Percentiles rank a stretch among this genome's conserved stretches.
These are phyloP conservation scores for Solanum pimpinellifolium DNA, from an alignment of 257 asterid species.

Conservation along the genomic window DNA sequence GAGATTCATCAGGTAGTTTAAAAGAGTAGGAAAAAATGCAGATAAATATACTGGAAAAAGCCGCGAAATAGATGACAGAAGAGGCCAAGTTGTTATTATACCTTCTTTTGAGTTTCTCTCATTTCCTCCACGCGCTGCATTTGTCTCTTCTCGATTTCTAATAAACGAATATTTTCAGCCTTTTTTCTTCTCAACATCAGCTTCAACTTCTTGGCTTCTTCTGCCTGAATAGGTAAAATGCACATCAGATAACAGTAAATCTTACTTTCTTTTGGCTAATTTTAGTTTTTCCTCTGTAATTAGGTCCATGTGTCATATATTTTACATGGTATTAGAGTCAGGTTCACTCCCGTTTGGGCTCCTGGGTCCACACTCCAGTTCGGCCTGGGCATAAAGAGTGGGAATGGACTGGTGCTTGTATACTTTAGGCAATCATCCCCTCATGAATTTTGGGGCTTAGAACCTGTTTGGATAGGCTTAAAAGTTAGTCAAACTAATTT, in stretches of 20 bases:
- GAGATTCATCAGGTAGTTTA: neutral
- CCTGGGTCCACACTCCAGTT: neutral
- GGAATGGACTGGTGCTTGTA: neutral
- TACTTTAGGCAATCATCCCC: neutral
- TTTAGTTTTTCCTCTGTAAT: neutral
- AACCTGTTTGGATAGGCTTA: too few species aligned
- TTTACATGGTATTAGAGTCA: neutral
- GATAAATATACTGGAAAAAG: neutral
- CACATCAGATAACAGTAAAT: neutral
- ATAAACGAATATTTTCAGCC: slow-evolving; percentile 57
- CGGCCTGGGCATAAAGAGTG: neutral
- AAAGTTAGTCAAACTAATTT: too few species aligned
- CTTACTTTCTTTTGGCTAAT: neutral
- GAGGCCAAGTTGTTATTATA: slow-evolving; percentile 3
- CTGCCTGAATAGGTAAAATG: slow-evolving; percentile 41
- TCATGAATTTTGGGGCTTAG: neutral
- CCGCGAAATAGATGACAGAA: neutral
- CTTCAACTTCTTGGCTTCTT: slow-evolving; percentile 56
- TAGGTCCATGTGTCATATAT: neutral
- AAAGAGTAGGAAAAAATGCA: neutral
- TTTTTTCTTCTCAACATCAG: slow-evolving; percentile 50
- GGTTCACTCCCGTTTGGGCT: neutral
- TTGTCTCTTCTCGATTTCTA: slow-evolving; percentile 88
- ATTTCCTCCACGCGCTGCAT: slow-evolving; percentile 80
- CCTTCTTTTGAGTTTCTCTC: slow-evolving; percentile 73